Evolutionary conservation across 2,329 filamentous ascomycete species (phyloP).

Genomic region (Calonectria hongkongensis): DNA sequence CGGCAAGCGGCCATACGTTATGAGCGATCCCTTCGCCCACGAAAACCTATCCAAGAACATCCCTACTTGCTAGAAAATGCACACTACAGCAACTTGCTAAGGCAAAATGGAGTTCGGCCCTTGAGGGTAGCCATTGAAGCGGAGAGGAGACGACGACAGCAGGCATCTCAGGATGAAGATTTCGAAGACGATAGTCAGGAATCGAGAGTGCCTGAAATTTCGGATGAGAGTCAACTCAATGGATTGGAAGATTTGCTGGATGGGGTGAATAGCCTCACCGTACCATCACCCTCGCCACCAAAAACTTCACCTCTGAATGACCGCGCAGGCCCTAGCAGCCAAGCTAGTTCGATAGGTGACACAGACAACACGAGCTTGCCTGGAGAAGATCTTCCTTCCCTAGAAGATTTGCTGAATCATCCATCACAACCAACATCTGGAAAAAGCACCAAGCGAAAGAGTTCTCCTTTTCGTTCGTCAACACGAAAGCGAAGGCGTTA

Average conservation of each 20-base stretch:
- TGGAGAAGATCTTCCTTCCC: conserved; percentile 62
- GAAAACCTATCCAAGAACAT: conserved; percentile 77
- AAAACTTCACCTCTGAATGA: conserved; percentile 54
- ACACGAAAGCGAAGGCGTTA: conserved; percentile 57
- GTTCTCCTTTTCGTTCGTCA: conserved; percentile 52
- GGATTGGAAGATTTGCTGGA: conserved; percentile 44
- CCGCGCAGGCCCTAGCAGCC: conserved; percentile 57
- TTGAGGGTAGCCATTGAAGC: conserved; percentile 64
- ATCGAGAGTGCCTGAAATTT: conserved; percentile 55
- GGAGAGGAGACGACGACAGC: conserved; percentile 57
- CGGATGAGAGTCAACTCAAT: conserved; percentile 61
- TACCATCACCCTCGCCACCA: conserved; percentile 56
- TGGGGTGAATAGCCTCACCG: conserved; percentile 46
- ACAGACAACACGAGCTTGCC: conserved; percentile 62
- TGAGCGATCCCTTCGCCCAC: conserved; percentile 72
- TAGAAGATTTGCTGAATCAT: conserved; percentile 59
- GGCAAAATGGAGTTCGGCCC: conserved; percentile 73
- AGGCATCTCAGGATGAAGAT: conserved; percentile 70
- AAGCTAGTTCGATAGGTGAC: conserved; percentile 58
- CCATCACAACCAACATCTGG: conserved; percentile 40
- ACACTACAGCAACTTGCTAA: conserved; percentile 71
- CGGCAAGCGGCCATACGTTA: conserved; percentile 58
- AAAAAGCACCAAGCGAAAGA: conserved; percentile 50
- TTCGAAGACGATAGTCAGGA: conserved; percentile 72
- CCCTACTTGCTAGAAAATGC: conserved; percentile 75